Conservation (phyloP, 495 filamentous ascomycete species). For the Halenospora varia region DNA sequence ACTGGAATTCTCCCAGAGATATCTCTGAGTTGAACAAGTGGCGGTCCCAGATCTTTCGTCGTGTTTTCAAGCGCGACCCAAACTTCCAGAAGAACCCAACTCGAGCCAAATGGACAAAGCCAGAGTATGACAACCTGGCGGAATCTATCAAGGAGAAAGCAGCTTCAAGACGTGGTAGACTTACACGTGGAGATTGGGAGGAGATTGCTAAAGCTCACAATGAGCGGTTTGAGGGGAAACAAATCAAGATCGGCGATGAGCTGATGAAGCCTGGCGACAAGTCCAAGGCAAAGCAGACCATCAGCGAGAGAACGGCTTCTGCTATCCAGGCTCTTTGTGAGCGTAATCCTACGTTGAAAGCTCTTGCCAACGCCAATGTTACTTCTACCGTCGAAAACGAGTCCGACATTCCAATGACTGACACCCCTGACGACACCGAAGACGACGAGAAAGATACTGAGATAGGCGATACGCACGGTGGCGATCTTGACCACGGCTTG, state of each 20-base stretch:
- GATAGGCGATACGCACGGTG: background rate
- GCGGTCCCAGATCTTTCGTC: constrained; percentile 1
- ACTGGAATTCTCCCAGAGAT: constrained; percentile 3
- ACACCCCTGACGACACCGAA: background rate
- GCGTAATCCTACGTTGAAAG: background rate
- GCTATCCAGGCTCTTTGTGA: background rate
- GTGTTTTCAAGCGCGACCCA: background rate
- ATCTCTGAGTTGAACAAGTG: constrained; percentile 8
- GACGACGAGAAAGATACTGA: background rate
- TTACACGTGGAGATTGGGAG: background rate
- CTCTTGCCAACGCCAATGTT: background rate
- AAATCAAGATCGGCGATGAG: background rate
- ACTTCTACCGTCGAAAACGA: background rate
- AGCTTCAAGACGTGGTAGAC: background rate
- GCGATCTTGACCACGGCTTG: background rate
- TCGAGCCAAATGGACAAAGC: background rate
- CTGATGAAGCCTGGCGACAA: background rate
- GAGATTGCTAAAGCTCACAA: constrained; percentile 2
- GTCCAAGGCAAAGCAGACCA: background rate
- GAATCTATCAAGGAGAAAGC: background rate
- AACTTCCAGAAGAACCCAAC: background rate
- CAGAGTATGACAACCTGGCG: background rate
- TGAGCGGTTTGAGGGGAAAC: background rate
- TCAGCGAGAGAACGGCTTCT: background rate
- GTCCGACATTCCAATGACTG: background rate